phyloP scores from a whole-genome alignment of 345 rosid genomes.

The Eucalyptus urophylla region DNA sequence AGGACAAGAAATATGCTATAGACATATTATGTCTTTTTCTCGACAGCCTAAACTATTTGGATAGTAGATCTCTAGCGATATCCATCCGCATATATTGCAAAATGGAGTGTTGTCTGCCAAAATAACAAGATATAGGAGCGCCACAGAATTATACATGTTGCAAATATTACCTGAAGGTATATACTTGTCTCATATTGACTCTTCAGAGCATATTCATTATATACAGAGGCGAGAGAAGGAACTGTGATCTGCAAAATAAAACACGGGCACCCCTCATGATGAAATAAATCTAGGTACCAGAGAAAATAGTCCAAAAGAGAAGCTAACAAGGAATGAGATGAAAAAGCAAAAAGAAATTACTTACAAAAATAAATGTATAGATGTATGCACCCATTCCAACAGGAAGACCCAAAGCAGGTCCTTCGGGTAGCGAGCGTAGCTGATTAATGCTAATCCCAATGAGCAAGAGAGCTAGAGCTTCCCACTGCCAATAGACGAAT shows the following conservation, averaged over 20 bases:
- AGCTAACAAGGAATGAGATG: not conserved
- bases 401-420: slow-evolving; percentile 57
- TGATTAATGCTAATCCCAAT: slow-evolving; percentile 94
- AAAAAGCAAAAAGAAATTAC: slow-evolving; percentile 8
- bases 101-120: not conserved
- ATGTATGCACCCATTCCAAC: slow-evolving; percentile 79
- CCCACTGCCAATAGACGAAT: slow-evolving; percentile 55
- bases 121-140: not conserved
- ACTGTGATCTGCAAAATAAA: slow-evolving; percentile 27
- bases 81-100: not conserved
- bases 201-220: slow-evolving; percentile 50
- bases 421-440: slow-evolving; percentile 78
- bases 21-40: not conserved
- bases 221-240: slow-evolving; percentile 49
- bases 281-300: not conserved
- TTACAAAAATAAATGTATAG: slow-evolving; percentile 82
- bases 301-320: not conserved
- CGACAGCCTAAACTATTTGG: not conserved
- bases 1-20: not conserved
- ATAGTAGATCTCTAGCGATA: not conserved
- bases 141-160: not conserved
- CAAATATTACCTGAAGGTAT: slow-evolving; percentile 39
- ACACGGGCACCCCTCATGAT: not conserved
- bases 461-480: slow-evolving; percentile 89
- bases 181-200: slow-evolving; percentile 51